These are phyloP conservation scores for Xylaria flabelliformis DNA, from an alignment of 495 filamentous ascomycete species.

Conservation along the genomic window DNA sequence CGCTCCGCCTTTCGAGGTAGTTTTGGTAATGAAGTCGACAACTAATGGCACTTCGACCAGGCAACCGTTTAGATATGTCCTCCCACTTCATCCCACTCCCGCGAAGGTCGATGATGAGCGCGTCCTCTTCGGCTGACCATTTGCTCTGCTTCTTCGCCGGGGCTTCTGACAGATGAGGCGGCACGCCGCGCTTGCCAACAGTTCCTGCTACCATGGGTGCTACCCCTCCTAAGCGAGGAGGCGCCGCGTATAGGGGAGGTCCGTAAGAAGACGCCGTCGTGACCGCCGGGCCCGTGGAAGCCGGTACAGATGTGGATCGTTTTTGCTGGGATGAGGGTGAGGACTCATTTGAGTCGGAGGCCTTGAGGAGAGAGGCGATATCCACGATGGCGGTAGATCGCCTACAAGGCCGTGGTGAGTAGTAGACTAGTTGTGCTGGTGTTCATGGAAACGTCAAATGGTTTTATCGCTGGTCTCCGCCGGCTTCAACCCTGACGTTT, in stretches of 20 bases:
- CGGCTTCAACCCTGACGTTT: conserved; percentile 27
- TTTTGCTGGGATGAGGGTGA: conserved; percentile 60
- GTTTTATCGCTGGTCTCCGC: conserved; percentile 25
- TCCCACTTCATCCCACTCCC: conserved; percentile 97
- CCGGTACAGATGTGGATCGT: conserved; percentile 57
- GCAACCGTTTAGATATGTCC: conserved; percentile 88
- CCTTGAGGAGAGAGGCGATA: conserved; percentile 83
- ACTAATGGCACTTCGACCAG: conserved; percentile 89
- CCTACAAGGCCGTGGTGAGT: conserved; percentile 36
- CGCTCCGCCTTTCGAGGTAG: conserved; percentile 85
- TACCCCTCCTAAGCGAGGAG: conserved; percentile 31
- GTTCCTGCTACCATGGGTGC: conserved; percentile 28
- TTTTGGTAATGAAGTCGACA: conserved; percentile 98
- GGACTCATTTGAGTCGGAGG: conserved; percentile 82
- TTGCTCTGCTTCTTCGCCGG: conserved; percentile 95
- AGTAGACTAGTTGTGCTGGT: conserved; percentile 27
- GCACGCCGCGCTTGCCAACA: conserved; percentile 53
- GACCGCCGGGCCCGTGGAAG: conserved; percentile 45
- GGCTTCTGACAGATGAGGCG: conserved; percentile 67
- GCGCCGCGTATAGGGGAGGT: conserved; percentile 32
- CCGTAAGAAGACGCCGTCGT: conserved; percentile 30
- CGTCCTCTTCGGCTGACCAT: conserved; percentile 92
- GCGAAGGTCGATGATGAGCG: conserved; percentile 85
- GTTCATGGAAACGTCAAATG: conserved; percentile 40
- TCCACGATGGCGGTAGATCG: conserved; percentile 77